Base-by-base conservation (phyloP, 371 early-diverging fungal genomes). In the Entomophthora muscae region DNA sequence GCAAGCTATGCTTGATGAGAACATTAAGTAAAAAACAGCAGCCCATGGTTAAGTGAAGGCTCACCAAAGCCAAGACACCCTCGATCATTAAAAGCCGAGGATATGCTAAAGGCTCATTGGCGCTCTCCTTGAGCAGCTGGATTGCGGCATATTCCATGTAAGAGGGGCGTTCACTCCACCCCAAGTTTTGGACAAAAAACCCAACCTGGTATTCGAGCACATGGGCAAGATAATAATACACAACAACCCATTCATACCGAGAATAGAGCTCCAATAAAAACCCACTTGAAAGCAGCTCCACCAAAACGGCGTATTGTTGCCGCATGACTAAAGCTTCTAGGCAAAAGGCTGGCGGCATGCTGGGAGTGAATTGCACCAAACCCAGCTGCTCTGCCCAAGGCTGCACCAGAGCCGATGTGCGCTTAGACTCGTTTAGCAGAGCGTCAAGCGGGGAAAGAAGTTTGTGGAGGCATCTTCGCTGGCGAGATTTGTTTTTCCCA, bases 181-280 rank as follows among this genome's bases (percentile, higher is more conserved):
- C 42, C 42, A 42, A 17, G 42, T 42, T 42, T 10, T 42, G 42
- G 42, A 42, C 17, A 42, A 10, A 67, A 68, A 22, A 65, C 27
- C 0, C 61, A 54, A 23, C 24, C 30, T 26, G 62, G 52, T 59
- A 63, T 22, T 31, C 61, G 26, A 24, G 31, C 22, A 57, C 3
- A 31, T 12, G 26, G 31, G 31, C 29, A 32, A n/a, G 26, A 42
- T 33, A 28, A 53, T 17, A 53, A 55, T 23, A 54, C 32, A 53
- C 33, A 32, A 24, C 32, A 21, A 1, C 54, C 55, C 21, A 51
- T 27, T 53, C 26, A 54, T 54, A 24, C 23, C 26, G 13, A 31
- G 42, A 42, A 29, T 32, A 32, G 22, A 26, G n/a, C 26, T 5
- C 28, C 28, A 33, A 3, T 23, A 29, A 51, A 21, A 65, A 51